Conservation (phyloP, 495 filamentous ascomycete genomes). For the Xeromyces bisporus region DNA sequence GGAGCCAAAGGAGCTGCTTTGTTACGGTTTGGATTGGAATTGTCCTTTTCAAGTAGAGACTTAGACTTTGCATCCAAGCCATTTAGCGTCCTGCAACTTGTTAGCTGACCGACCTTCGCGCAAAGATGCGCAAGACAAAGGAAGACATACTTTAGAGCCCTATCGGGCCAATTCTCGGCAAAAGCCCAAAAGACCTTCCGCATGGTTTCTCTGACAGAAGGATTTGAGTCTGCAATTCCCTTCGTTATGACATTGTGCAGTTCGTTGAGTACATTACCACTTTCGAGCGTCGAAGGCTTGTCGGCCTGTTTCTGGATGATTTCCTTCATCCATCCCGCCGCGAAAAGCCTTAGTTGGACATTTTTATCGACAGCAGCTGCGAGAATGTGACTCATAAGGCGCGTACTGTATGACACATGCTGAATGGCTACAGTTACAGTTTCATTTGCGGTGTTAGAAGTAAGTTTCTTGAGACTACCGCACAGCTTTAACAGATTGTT, state of each 20-base stretch:
- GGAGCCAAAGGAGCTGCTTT: too few relatives aligned
- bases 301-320: conserved; percentile 60
- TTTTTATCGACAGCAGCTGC: conserved; percentile 81
- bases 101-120: conserved; percentile 12
- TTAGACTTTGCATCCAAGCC: conserved; percentile 57
- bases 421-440: conserved; percentile 61
- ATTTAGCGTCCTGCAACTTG: conserved; percentile 45
- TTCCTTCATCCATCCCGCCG: conserved; percentile 68
- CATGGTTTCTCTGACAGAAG: conserved; percentile 68
- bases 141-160: conserved; percentile 44
- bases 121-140: not conserved
- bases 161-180: conserved; percentile 55
- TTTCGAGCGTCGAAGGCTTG: conserved; percentile 68
- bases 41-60: conserved; percentile 57
- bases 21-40: conserved; percentile 51
- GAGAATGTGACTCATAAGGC: conserved; percentile 70
- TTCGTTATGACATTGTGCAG: conserved; percentile 81
- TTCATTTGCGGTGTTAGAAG: conserved; percentile 56
- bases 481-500: conserved; percentile 81
- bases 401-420: conserved; percentile 57
- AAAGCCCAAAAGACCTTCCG: conserved; percentile 76
- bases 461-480: conserved; percentile 77
- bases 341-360: conserved; percentile 60
- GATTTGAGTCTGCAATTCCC: conserved; percentile 71
- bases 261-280: conserved; percentile 60